Evolutionary conservation across 257 asterid species (phyloP).

Genomic region (Fraxinus pennsylvanica): DNA sequence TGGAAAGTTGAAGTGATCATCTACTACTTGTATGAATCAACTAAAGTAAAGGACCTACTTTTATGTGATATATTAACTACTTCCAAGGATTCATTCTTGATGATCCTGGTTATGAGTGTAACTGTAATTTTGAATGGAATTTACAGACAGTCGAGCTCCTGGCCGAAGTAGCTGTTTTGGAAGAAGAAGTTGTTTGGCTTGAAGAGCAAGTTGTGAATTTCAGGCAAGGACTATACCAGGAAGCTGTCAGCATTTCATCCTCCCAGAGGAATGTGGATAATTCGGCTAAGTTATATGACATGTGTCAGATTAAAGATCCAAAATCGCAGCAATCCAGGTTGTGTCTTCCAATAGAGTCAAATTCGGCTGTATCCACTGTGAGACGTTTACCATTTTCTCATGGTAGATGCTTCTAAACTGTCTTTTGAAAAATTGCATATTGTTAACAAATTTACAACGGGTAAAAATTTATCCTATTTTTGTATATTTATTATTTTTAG

Average conservation of each 20-base stretch:
- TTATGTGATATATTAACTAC: not conserved
- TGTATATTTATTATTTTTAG: constrained; percentile 31
- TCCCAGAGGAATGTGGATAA: constrained; percentile 59
- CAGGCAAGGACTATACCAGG: constrained; percentile 91
- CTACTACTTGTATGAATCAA: not conserved
- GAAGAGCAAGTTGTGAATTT: constrained; percentile 82
- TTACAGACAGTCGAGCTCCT: constrained; percentile 86
- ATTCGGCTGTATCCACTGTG: constrained; percentile 28
- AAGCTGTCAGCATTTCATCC: constrained; percentile 74
- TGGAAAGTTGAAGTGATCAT: not conserved
- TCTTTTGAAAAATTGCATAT: not conserved
- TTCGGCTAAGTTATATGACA: constrained; percentile 41
- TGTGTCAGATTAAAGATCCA: constrained; percentile 34
- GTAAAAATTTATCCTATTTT: not conserved
- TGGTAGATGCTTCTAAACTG: constrained; percentile 36
- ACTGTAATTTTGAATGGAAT: constrained; percentile 23
- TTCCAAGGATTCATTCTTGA: not conserved
- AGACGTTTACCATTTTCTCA: constrained; percentile 36
- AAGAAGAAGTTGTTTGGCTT: constrained; percentile 92
- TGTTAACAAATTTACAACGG: not conserved
- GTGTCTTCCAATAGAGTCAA: constrained; percentile 41
- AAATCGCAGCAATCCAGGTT: constrained; percentile 51
- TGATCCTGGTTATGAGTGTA: not conserved
- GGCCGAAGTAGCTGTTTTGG: constrained; percentile 97
- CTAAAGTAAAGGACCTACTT: not conserved